These are phyloP conservation scores for Melampsora americana DNA, from an alignment of 1,284 basidiomycete genomes.

Conservation along the genomic window DNA sequence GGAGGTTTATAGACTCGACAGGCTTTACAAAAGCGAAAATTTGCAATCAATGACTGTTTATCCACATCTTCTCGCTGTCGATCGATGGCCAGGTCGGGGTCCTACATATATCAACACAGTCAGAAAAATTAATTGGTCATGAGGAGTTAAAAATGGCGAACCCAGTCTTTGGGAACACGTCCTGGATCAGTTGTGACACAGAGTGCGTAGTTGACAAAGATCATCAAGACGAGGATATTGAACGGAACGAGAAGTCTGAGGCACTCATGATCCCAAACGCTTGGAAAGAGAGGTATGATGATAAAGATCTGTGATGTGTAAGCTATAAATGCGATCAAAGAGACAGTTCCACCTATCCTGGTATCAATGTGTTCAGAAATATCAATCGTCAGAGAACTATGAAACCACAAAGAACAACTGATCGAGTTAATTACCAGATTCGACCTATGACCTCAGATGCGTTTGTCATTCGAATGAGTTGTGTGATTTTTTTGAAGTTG, in stretches of 20 bases:
- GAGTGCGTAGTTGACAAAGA: conserved; percentile 82
- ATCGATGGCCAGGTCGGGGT: conserved; percentile 18
- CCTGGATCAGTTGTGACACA: conserved; percentile 79
- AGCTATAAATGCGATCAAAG: conserved; percentile 80
- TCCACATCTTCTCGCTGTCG: conserved; percentile 45
- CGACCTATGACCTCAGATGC: no score
- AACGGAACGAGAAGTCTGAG: conserved; percentile 73
- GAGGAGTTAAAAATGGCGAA: conserved; percentile 55
- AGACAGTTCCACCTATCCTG: conserved; percentile 63
- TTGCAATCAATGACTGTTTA: conserved; percentile 46
- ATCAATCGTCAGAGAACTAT: no score
- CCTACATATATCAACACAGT: not conserved
- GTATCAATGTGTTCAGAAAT: not conserved
- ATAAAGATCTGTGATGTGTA: conserved; percentile 83
- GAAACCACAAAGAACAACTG: no score
- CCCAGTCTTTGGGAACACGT: conserved; percentile 74
- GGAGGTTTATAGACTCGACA: conserved; percentile 53
- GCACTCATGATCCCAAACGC: conserved; percentile 65
- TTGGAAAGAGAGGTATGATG: conserved; percentile 68
- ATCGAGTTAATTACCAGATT: no score
- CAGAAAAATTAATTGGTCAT: not conserved
- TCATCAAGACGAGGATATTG: conserved; percentile 71
- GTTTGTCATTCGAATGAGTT: no score
- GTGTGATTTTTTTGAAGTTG: no score
- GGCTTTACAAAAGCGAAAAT: conserved; percentile 49